Evolutionary conservation across 495 filamentous ascomycete species (phyloP), one percentile per base, ranked within the genome.

Genomic region (Hypoxylon fuscum): DNA sequence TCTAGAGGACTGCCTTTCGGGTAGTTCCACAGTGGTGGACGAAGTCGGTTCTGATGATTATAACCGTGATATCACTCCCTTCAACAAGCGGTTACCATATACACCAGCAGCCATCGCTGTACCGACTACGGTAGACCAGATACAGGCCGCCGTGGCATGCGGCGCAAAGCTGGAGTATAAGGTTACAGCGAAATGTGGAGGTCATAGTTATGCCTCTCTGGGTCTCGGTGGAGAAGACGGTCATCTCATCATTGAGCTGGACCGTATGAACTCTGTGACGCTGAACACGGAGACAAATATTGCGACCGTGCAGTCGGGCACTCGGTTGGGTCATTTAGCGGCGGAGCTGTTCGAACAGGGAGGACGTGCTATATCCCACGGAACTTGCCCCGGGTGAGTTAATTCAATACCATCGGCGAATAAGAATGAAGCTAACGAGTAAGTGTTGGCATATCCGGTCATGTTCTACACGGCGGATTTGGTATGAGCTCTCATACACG

Each of bases 151-250:
- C 15, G 73, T 81, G 12, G 62, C 71, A n/a, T 80, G 77, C 34
- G 77, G 72, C 17, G 63, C 66, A 9, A 69, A 75, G 68, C 55
- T 72, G 17, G 77, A 74, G 3, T 68, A 78, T 11, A 79, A 80
- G 57, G 75, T 77, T 6, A 75, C 62, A 7, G 55, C 77, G 20
- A 81, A 79, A 61, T 73, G 72, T 22, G 78, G 78, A 41, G 78
- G 78, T 2, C 78, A 81, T 64, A 79, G 76, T 49, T 80, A 81
- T 52, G 78, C 72, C 3, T 78, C 75, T 15, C 73, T 78, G 10
- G 78, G 78, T 27, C 66, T 81, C 4, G 78, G 78, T 9, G 78
- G 78, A 1, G 76, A 81, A 66, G 70, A 81, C 17, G 78, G 78
- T 8, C 77, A 79, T 63, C 71, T 81, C 12, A 69, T 79, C 23